Evolutionary conservation across 495 filamentous ascomycete genomes (phyloP).

Genomic region (Cairneyella variabilis): DNA sequence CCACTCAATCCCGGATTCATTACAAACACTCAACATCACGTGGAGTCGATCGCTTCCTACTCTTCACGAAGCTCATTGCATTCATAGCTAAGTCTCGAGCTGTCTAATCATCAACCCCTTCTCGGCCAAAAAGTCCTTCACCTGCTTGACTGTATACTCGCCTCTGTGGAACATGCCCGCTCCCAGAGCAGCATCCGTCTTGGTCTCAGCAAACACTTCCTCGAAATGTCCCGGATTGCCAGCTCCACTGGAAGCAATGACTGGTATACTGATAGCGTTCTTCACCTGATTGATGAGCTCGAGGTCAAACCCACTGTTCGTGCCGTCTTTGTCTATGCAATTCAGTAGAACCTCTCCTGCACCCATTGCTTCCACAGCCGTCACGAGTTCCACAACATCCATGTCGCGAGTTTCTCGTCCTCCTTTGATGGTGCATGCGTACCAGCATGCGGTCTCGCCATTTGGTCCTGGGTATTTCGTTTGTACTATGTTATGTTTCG

Average conservation of each 20-base stretch:
- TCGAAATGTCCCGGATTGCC: conserved; percentile 86
- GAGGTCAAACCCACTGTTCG: conserved; percentile 90
- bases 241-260: conserved; percentile 93
- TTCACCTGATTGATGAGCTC: conserved; percentile 91
- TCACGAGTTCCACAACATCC: conserved; percentile 81
- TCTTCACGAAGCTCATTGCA: neutral
- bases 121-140: conserved; percentile 77
- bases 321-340: conserved; percentile 96
- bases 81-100: conserved; percentile 47
- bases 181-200: conserved; percentile 87
- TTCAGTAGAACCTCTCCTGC: conserved; percentile 92
- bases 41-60: neutral
- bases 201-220: conserved; percentile 83
- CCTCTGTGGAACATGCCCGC: conserved; percentile 97
- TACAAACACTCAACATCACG: too few relatives aligned
- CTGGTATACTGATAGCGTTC: conserved; percentile 76
- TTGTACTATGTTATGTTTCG: conserved; percentile 71
- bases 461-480: conserved; percentile 66
- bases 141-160: conserved; percentile 90
- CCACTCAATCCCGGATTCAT: too few relatives aligned
- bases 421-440: conserved; percentile 95
- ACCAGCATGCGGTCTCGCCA: conserved; percentile 89
- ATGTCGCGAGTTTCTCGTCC: conserved; percentile 87
- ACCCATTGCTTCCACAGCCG: conserved; percentile 94
- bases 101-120: conserved; percentile 71